Percentiles rank a stretch among this genome's conserved stretches.
phyloP scores from a whole-genome alignment of 2,329 filamentous ascomycete genomes.

The Phialocephala subalpina region DNA sequence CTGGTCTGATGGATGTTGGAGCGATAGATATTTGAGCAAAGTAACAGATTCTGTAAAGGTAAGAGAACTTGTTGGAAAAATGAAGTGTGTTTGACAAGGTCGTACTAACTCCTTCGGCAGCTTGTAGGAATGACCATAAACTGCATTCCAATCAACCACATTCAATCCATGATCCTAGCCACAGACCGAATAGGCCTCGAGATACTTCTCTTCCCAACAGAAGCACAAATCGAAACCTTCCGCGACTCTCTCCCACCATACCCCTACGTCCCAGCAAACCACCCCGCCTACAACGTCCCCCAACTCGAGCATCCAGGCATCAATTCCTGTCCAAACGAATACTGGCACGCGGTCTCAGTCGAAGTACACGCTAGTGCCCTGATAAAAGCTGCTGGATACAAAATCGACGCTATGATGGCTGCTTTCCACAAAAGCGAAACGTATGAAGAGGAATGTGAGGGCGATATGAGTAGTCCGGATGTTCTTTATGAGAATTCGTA shows the following conservation, averaged over 20 bases:
- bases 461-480: no score
- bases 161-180: constrained; percentile 6
- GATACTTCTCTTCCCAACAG: neutral
- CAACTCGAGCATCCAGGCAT: no score
- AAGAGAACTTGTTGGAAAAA: no score
- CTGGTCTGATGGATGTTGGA: constrained; percentile 40
- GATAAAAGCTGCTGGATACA: neutral
- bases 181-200: neutral
- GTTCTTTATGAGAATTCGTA: no score
- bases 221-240: neutral
- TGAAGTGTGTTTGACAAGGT: no score
- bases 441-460: neutral
- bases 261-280: no score
- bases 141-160: constrained; percentile 1
- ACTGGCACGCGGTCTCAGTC: neutral
- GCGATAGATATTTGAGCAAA: constrained; percentile 34
- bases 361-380: neutral
- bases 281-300: no score
- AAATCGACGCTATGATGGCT: constrained; percentile 1
- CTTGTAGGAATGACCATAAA: neutral
- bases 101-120: no score
- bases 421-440: neutral
- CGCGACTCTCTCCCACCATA: neutral
- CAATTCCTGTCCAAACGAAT: neutral
- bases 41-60: no score